Base-by-base conservation (phyloP, 2,329 filamentous ascomycete species). In the Aspergillus alliaceus region DNA sequence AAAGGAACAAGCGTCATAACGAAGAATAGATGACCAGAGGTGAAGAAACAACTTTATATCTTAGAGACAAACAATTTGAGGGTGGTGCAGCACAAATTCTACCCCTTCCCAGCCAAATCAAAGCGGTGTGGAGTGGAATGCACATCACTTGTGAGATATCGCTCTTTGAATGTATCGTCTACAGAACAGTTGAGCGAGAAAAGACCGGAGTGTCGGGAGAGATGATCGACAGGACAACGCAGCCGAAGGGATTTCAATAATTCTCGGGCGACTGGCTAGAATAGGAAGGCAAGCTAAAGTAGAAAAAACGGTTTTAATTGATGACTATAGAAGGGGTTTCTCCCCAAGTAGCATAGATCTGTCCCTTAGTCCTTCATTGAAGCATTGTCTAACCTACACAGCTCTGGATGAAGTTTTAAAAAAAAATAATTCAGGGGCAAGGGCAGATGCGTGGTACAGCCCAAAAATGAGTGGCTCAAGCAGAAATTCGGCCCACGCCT, bases 171-270 rank as follows among this genome's bases (percentile, higher is more conserved):
- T 14, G 22, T 25, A 42, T 2, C 9, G 12, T 24, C 18, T 40
- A 6, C 37, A 3, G 6, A 22, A 25, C 39, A 25, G 22, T 24
- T 15, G 22, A 24, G 39, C 6, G 14, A 42, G 20, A 11, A 25
- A 25, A 42, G 39, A 22, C 39, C 22, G 22, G 39, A 42, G 39
- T 31, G 37, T 53, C 50, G 37, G 37, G 50, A 27, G 29, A n/a
- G n/a, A n/a, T n/a, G 50, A 53, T 53, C 50, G 50, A 53, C 50
- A 53, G 25, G 12, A 40, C 50, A 31, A 34, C 24, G 15, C 44
- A 32, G 39, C 27, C n/a, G 14, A 42, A 42, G 20, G 39, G 22
- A 42, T 25, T 42, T 42, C 22, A 42, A 27, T 53, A 53, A 53
- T 44, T 44, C n/a, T 31, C 50, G 35, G 50, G 29, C 31, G 22